Base-by-base conservation (phyloP, 352 stramenopile species). In the Phytophthora quininea region DNA sequence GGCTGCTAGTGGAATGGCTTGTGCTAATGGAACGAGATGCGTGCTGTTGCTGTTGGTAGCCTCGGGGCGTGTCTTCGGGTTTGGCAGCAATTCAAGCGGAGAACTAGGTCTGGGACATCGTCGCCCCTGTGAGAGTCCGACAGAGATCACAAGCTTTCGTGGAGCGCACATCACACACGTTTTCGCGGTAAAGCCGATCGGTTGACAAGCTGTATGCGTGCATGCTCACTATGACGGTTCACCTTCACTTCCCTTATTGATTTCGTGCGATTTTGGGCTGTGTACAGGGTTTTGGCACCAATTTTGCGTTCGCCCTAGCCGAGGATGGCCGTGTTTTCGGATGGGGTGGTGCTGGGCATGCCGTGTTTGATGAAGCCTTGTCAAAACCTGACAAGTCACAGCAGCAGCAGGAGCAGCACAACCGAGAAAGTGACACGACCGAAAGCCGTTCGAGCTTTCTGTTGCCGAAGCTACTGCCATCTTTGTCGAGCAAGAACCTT, bases 311-410 rank as follows among this genome's bases (percentile, higher is more conserved):
- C 43, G 95, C 95, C 7, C 58, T 96, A 9, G 80, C 88, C 2
- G 79, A 88, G 27, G 80, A 92, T 9, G 89, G 82, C 2, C 86
- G 95, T 33, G 78, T 98, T 11, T 97, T 95, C 64, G 71, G 73
- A 10, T 98, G 94, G 93, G 95, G 94, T 15, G 95, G 95, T 6
- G 85, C 82, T 9, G 81, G 83, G 3, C 69, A 52, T 55, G 67
- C 79, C 9, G 54, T 87, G 4, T 77, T 82, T 15, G 71, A 84
- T 45, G 51, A 54, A 51, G 43, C 35, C 8, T 24, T 31, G 7
- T 37, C 10, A 5, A 62, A 62, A 40, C 2, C 31, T 32, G 8
- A 29, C 27, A 52, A 56, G 48, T 11, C 35, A 3, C 56, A 68
- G 12, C 62, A 59, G 9, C n/a, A 55, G 30, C 60, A 69, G 11